Evolutionary conservation across 495 filamentous ascomycete species (phyloP).

Genomic region (Elasticomyces elasticus): DNA sequence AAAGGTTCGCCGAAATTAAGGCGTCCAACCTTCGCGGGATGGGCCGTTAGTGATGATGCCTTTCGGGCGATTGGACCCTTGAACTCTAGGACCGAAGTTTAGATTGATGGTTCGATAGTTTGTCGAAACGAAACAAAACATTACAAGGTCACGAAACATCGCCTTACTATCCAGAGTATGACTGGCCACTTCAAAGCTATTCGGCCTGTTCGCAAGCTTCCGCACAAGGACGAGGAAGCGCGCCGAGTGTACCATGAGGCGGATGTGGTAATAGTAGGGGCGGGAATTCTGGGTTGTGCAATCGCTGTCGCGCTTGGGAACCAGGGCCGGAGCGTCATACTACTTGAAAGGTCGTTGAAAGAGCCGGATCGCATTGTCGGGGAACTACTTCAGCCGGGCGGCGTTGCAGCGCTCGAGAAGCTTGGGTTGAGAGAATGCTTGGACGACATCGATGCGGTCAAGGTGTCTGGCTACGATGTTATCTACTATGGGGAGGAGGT

Average conservation of each 20-base stretch:
- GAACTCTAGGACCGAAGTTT: too few relatives aligned
- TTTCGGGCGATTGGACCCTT: too few relatives aligned
- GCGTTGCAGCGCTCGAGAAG: constrained; percentile 67
- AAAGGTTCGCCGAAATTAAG: too few relatives aligned
- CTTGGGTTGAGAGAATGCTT: constrained; percentile 74
- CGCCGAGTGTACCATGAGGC: constrained; percentile 35
- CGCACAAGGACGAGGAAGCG: constrained; percentile 16
- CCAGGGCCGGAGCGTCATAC: constrained; percentile 83
- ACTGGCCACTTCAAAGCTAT: background rate
- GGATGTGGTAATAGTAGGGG: constrained; percentile 84
- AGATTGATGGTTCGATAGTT: too few relatives aligned
- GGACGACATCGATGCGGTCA: constrained; percentile 79
- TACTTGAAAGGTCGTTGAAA: constrained; percentile 72
- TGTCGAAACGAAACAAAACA: too few relatives aligned
- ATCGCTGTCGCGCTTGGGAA: constrained; percentile 68
- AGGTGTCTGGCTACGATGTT: constrained; percentile 75
- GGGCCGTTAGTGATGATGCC: too few relatives aligned
- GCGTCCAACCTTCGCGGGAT: too few relatives aligned
- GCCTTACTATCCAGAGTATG: background rate
- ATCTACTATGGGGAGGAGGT: constrained; percentile 72
- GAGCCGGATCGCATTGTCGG: constrained; percentile 96
- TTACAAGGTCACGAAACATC: background rate
- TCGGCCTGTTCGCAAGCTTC: background rate
- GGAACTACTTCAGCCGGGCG: constrained; percentile 88
- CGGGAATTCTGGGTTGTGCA: constrained; percentile 81